Base-by-base conservation (phyloP, 331 rosid genomes). In the Quercus phellos region DNA sequence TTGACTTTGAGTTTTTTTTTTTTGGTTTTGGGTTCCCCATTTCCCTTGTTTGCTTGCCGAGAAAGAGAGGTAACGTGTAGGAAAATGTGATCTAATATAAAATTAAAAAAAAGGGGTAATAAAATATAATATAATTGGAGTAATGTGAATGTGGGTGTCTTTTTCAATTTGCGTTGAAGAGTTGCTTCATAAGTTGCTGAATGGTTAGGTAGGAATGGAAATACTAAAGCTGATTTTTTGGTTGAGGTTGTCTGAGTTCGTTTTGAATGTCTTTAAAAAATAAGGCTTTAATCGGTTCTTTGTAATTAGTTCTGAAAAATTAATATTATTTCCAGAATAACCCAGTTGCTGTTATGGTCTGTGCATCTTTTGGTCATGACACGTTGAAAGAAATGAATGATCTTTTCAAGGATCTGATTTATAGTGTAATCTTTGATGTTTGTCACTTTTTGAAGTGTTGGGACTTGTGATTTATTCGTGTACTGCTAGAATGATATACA, bases 1-100 rank as follows among this genome's bases (percentile, higher is more conserved):
- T 78, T 78, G 82, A 55, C 61, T 81, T 21, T 70, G 16, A 1
- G 27, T 38, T 72, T 51, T 35, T 46, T 34, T 18, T 4, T 79
- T 55, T 53, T 22, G 17, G 70, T 63, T 73, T 12, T 59, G 21
- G 17, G 70, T 63, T 26, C 1, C 18, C 68, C 51, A 7, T 6
- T 16, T 16, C 55, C 13, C 18, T 35, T 67, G 30, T 68, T 66
- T 70, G 42, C 63, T 32, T 67, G 42, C 38, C 55, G 35, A 60
- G 69, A 38, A 10, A 77, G 60, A 29, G 14, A 2, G 2, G 24
- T n/a, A 26, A 67, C 35, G 10, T 13, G 5, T 56, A 18, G 19
- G 4, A 17, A 56, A 18, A 51, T 51, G 14, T 6, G 24, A 18
- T 22, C 29, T 27, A 2, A 7, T 3, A 26, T 5, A 17, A 35